phyloP scores from a whole-genome alignment of 371 early-diverging fungal species.

The Choanephora cucurbitarum region DNA sequence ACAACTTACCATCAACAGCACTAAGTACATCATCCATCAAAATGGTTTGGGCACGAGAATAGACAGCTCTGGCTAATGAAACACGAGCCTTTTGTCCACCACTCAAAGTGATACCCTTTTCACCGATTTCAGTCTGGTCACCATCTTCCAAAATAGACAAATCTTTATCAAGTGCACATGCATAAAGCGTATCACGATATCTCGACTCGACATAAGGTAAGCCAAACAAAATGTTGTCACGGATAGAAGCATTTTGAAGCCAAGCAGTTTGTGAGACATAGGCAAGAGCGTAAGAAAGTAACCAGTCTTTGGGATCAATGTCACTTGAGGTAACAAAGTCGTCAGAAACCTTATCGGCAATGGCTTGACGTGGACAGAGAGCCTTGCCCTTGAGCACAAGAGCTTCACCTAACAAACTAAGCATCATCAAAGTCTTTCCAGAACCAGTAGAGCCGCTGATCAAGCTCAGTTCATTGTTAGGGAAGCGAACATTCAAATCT shows the following conservation, averaged over 20 bases:
- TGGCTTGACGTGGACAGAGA: constrained; percentile 19
- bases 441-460: constrained; percentile 67
- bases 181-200: constrained; percentile 61
- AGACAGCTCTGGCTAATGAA: constrained; percentile 79
- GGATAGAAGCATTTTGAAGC: constrained; percentile 79
- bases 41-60: constrained; percentile 67
- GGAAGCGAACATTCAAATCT: constrained; percentile 54
- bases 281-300: constrained; percentile 12
- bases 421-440: constrained; percentile 65
- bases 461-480: constrained; percentile 51
- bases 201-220: constrained; percentile 65
- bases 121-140: constrained; percentile 89
- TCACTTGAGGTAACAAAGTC: not conserved
- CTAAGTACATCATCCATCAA: constrained; percentile 81
- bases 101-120: constrained; percentile 84
- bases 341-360: constrained; percentile 4
- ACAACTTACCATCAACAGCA: constrained; percentile 61
- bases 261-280: constrained; percentile 73
- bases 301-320: constrained; percentile 29
- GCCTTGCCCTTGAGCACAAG: constrained; percentile 13
- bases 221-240: constrained; percentile 86
- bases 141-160: constrained; percentile 78
- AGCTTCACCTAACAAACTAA: constrained; percentile 61
- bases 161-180: constrained; percentile 78
- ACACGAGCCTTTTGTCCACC: constrained; percentile 86